Base-by-base conservation (phyloP, 129 eudicot species). In the Chrysanthemum seticuspe region DNA sequence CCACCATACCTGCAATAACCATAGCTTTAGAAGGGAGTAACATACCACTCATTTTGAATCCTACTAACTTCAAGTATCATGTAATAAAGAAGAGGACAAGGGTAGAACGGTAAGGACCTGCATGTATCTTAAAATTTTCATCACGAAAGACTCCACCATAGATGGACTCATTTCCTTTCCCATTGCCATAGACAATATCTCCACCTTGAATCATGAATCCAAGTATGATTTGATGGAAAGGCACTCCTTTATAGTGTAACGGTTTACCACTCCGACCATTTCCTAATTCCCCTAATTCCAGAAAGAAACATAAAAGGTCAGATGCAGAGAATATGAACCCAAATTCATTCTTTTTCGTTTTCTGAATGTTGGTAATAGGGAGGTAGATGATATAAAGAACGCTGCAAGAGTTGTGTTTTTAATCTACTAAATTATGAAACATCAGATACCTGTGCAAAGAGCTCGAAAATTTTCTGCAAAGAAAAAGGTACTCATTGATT, bases 181-280 rank as follows among this genome's bases (percentile, higher is more conserved):
- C 97, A 36, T 93, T 84, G 12, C 92, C 91, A 53, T 62, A 73
- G 40, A 79, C 82, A 7, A 85, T 87, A 76, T 93, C 98, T 80
- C 98, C 98, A 21, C 97, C 97, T 89, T 93, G 98, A 79, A 89
- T 86, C 97, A 93, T 93, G 87, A 93, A 89, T 57, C 97, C 98
- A 8, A 97, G 98, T 65, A 93, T 93, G 63, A 93, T 87, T 52
- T 96, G 95, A 82, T 89, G 98, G 66, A 92, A 89, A 53, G 91
- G 96, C 6, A 82, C 87, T 71, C 94, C 94, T 65, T 92, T 92
- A 72, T 93, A 93, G 61, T 85, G 97, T 14, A 89, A 79, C 53
- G 86, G 74, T 81, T 82, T 85, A 31, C 95, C 98, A 63, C 86
- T 85, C 2, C 78, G 62, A 79, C 89, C 86, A 80, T 85, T 89